Evolutionary conservation across 148 eudicot species (phyloP).

Genomic region (Gaultheria prostrata): DNA sequence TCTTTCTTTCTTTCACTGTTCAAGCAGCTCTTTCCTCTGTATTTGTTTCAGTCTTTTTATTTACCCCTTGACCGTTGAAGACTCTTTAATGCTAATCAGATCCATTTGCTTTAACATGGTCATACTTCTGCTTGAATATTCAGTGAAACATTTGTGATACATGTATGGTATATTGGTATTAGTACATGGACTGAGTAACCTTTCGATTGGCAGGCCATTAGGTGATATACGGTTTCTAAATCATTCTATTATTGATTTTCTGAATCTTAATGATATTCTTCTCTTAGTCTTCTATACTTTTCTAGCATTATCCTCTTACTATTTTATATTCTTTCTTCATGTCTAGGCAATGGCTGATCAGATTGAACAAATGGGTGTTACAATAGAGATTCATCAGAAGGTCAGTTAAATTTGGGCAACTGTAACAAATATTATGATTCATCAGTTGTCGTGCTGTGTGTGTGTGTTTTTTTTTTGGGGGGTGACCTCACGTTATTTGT

Average conservation of each 20-base stretch:
- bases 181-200: background rate
- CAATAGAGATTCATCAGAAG: slow-evolving; percentile 66
- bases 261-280: background rate
- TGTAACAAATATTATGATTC: background rate
- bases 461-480: background rate
- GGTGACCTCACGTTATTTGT: background rate
- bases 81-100: background rate
- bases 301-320: background rate
- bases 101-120: background rate
- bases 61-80: background rate
- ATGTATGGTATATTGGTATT: background rate
- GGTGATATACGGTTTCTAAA: background rate
- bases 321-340: background rate
- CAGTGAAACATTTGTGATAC: background rate
- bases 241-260: background rate
- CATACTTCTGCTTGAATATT: background rate
- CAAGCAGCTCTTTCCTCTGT: background rate
- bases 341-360: slow-evolving; percentile 77
- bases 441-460: background rate
- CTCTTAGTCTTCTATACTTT: background rate
- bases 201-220: background rate
- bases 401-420: slow-evolving; percentile 23
- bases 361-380: slow-evolving; percentile 73
- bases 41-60: background rate
- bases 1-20: background rate